A percentile compares a stretch with the other conserved stretches of the same genome.
These are phyloP conservation scores for Datura wrightii DNA, from an alignment of 257 asterid species.

Conservation along the genomic window DNA sequence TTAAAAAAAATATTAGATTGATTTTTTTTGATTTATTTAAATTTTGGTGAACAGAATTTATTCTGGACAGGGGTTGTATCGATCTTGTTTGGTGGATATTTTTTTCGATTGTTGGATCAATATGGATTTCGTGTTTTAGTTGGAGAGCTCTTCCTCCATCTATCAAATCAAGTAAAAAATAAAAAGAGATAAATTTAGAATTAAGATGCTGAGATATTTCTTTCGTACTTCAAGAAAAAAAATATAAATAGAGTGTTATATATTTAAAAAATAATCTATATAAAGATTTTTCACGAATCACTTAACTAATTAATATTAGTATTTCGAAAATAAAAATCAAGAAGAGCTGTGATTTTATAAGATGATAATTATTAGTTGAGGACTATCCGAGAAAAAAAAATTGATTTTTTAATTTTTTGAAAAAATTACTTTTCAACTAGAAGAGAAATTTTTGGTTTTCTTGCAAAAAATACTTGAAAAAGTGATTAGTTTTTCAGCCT, in stretches of 20 bases:
- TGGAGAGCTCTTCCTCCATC: background rate
- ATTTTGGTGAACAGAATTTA: background rate
- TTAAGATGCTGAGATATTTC: background rate
- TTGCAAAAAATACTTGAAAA: too few species aligned
- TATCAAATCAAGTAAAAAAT: background rate
- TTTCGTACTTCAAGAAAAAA: background rate
- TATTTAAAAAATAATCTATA: too few species aligned
- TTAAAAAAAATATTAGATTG: background rate
- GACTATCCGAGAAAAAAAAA: too few species aligned
- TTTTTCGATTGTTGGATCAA: background rate
- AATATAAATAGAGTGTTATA: background rate
- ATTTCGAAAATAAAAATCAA: too few species aligned
- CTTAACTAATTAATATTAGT: too few species aligned
- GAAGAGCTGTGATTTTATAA: too few species aligned
- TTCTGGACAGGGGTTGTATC: background rate
- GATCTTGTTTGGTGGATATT: background rate
- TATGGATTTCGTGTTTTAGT: background rate
- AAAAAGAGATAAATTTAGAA: background rate
- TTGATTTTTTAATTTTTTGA: too few species aligned
- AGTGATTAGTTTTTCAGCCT: too few species aligned
- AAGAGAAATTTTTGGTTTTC: too few species aligned
- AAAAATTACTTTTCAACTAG: too few species aligned
- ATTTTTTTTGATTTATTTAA: background rate
- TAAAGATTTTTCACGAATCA: too few species aligned
- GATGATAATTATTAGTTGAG: too few species aligned